Percentiles rank a stretch among this genome's conserved stretches.
These are phyloP conservation scores for Chaetomium tenue DNA, from an alignment of 495 filamentous ascomycete genomes.

Conservation along the genomic window DNA sequence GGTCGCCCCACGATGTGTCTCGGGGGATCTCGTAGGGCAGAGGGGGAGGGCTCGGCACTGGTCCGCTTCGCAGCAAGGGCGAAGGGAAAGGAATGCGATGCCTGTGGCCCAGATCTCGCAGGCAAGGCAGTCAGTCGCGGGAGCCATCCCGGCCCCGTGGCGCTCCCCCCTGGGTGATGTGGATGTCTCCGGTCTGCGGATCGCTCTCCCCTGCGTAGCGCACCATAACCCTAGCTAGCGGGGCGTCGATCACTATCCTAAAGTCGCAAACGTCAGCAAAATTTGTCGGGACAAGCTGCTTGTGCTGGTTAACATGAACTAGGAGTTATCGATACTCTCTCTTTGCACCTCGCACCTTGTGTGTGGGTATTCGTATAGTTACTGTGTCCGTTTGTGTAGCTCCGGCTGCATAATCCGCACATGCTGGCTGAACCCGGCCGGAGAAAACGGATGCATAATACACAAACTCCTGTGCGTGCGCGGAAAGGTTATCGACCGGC, in stretches of 20 bases:
- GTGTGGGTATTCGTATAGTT: background rate
- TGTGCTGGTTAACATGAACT: background rate
- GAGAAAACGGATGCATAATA: background rate
- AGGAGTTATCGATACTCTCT: background rate
- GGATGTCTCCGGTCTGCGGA: background rate
- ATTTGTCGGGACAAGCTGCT: conserved; percentile 7
- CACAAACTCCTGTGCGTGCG: background rate
- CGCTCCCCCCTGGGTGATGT: background rate
- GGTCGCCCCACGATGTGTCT: conserved; percentile 3
- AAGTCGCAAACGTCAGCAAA: background rate
- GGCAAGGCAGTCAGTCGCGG: conserved; percentile 4
- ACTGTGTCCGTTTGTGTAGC: no score
- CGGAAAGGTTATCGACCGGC: background rate
- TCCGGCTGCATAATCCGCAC: background rate
- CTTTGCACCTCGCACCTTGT: background rate
- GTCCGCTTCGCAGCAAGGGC: background rate
- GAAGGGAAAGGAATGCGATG: conserved; percentile 2
- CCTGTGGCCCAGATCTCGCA: background rate
- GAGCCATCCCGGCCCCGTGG: background rate
- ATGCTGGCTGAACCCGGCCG: background rate
- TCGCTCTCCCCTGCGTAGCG: conserved; percentile 5
- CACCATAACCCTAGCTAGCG: conserved; percentile 6
- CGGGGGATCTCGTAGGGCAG: conserved; percentile 16
- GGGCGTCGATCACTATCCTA: conserved; percentile 19
- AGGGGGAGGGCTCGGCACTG: conserved; percentile 13